Evolutionary conservation across 345 rosid genomes (phyloP).

Genomic region (Eucalyptus shirleyi): DNA sequence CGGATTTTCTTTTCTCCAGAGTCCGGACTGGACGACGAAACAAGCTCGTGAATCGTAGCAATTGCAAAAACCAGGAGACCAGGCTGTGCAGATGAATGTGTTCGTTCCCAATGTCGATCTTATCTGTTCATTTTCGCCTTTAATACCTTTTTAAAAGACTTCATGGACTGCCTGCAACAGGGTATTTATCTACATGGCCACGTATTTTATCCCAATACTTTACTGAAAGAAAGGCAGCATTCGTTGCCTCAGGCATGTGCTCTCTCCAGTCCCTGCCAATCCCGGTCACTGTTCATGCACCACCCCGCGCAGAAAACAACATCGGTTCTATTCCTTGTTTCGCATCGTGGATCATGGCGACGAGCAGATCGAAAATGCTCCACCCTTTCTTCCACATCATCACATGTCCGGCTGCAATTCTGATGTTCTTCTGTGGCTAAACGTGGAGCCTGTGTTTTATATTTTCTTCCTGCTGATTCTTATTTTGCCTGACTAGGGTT

Average conservation of each 20-base stretch:
- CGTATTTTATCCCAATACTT: neutral
- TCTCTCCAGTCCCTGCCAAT: neutral
- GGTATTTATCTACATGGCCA: neutral
- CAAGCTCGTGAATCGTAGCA: neutral
- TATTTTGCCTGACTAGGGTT: neutral
- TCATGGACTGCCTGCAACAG: neutral
- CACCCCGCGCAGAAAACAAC: neutral
- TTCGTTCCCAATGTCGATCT: neutral
- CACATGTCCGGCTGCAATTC: neutral
- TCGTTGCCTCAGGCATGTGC: neutral
- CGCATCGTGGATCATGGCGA: neutral
- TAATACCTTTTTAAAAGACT: neutral
- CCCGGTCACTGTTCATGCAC: neutral
- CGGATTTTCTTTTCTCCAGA: neutral
- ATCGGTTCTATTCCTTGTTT: neutral
- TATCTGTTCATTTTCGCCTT: neutral
- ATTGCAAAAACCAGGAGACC: neutral
- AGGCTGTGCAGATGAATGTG: neutral
- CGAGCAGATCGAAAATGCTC: neutral
- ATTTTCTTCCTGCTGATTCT: neutral
- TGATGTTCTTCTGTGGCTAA: neutral
- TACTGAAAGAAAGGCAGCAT: neutral
- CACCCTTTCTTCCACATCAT: neutral
- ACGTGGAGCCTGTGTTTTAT: neutral
- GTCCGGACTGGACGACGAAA: neutral